Evolutionary conservation across 225 moss, liverwort and hornwort species (phyloP).

Genomic region (Anthoceros angustus): DNA sequence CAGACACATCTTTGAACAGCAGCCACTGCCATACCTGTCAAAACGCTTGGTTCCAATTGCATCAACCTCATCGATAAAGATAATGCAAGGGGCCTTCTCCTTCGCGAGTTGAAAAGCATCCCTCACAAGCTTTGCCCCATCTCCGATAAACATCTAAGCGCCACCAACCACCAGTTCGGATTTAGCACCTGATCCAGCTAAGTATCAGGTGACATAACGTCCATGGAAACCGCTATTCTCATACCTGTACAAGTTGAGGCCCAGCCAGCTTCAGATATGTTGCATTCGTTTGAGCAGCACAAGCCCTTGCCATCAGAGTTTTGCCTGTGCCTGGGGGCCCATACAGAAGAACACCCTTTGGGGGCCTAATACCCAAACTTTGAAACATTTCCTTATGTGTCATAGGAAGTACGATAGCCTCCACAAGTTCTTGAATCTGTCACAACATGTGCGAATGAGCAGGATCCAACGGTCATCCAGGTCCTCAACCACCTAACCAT

Average conservation of each 20-base stretch:
- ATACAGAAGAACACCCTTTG: slow-evolving; percentile 88
- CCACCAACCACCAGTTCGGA: background rate
- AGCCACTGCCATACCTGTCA: background rate
- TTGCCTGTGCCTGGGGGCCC: slow-evolving; percentile 97
- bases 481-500: background rate
- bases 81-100: slow-evolving; percentile 5
- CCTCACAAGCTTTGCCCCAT: slow-evolving; percentile 3
- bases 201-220: background rate
- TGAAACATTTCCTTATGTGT: slow-evolving; percentile 97
- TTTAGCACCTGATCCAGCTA: background rate
- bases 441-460: background rate
- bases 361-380: slow-evolving; percentile 73
- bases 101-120: slow-evolving; percentile 4
- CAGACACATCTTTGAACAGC: background rate
- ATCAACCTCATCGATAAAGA: slow-evolving; percentile 6
- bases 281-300: slow-evolving; percentile 95
- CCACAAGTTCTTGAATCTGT: slow-evolving; percentile 97
- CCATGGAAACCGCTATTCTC: background rate
- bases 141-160: slow-evolving; percentile 3
- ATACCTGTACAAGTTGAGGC: slow-evolving; percentile 94
- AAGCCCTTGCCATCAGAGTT: slow-evolving; percentile 92
- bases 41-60: slow-evolving; percentile 5
- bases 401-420: slow-evolving; percentile 98
- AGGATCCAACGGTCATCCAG: background rate
- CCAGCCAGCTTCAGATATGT: slow-evolving; percentile 93